Evolutionary conservation across 495 filamentous ascomycete genomes (phyloP).

Genomic region (Letharia lupina): DNA sequence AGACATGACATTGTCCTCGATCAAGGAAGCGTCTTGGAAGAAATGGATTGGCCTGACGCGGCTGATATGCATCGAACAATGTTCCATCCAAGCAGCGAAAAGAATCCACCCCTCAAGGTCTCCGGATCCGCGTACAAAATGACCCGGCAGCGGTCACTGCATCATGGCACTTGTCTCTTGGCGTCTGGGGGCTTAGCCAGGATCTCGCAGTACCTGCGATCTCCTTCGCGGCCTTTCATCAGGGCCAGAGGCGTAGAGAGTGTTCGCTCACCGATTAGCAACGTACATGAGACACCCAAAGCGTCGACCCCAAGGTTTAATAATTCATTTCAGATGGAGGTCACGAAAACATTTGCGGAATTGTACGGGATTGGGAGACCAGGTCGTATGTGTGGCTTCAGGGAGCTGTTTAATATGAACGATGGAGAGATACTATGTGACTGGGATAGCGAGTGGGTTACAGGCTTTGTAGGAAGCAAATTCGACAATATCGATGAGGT

Average conservation of each 20-base stretch:
- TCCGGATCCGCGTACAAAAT: conserved; percentile 93
- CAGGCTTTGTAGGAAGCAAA: conserved; percentile 41
- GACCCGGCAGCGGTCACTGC: conserved; percentile 64
- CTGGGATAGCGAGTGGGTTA: conserved; percentile 36
- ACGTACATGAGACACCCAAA: conserved; percentile 49
- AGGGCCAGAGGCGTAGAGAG: conserved; percentile 85
- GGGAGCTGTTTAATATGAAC: conserved; percentile 4
- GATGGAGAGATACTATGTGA: conserved; percentile 26
- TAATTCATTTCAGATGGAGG: conserved; percentile 32
- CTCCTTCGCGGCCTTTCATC: conserved; percentile 65
- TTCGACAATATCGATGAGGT: conserved; percentile 30
- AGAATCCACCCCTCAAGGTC: conserved; percentile 57
- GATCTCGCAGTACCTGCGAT: conserved; percentile 58
- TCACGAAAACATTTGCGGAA: conserved; percentile 33
- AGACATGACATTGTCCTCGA: conserved; percentile 88
- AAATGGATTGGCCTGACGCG: conserved; percentile 25
- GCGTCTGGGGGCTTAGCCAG: conserved; percentile 56
- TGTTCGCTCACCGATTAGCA: conserved; percentile 73
- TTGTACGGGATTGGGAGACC: conserved; percentile 26
- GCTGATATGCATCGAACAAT: conserved; percentile 20
- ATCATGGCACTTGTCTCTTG: conserved; percentile 87
- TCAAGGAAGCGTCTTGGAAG: conserved; percentile 28
- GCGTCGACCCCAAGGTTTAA: conserved; percentile 17
- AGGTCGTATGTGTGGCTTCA: background rate
- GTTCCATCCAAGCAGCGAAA: conserved; percentile 21